A percentile compares a stretch with the other conserved stretches of the same genome.
Conservation (phyloP, 106 monocot genomes). For the Dendrobium officinale region DNA sequence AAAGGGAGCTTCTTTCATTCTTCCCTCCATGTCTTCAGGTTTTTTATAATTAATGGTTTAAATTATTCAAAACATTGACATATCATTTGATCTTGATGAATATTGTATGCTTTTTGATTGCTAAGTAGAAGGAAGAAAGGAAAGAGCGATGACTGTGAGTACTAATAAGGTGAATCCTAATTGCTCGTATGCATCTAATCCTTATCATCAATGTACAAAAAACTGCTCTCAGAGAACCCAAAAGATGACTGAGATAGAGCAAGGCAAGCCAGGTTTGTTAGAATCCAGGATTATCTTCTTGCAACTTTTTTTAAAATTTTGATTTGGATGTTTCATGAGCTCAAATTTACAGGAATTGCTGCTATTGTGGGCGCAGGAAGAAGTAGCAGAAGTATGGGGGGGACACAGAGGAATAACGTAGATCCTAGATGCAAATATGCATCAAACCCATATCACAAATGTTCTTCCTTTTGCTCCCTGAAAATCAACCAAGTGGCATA, state of each 20-base stretch:
- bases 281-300: not conserved
- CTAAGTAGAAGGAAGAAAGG: not conserved
- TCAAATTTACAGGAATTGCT: not conserved
- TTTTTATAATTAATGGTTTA: not conserved
- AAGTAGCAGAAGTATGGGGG: not conserved
- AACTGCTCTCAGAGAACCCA: not conserved
- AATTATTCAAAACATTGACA: not conserved
- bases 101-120: not conserved
- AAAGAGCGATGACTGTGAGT: not conserved
- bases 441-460: slow-evolving; percentile 1
- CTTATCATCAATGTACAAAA: not conserved
- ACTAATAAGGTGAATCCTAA: not conserved
- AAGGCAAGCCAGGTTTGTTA: not conserved
- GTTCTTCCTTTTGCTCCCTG: not conserved
- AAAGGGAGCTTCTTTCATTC: not conserved
- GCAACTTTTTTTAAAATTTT: not conserved
- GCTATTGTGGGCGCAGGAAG: not conserved
- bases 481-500: not conserved
- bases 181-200: not conserved
- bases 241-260: not conserved
- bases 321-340: not conserved
- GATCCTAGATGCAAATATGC: slow-evolving; percentile 2
- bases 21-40: not conserved
- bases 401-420: not conserved
- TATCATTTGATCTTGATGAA: not conserved